These are phyloP conservation scores for Gossypium australe DNA, from an alignment of 345 rosid species.

Conservation along the genomic window DNA sequence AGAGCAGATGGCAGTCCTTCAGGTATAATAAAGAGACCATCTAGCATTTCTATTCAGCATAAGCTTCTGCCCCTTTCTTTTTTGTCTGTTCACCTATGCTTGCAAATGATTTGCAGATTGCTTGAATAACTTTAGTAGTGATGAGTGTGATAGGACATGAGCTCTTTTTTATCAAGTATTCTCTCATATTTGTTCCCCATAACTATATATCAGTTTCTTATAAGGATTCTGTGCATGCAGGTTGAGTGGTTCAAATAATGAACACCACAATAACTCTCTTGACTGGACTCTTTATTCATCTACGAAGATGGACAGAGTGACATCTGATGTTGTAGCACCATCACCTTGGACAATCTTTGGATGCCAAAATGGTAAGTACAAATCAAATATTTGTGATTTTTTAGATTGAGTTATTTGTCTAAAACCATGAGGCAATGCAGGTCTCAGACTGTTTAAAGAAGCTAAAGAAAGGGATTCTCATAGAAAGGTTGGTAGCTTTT, in stretches of 20 bases:
- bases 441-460: conserved; percentile 87
- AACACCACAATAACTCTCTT: conserved; percentile 37
- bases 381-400: conserved; percentile 6
- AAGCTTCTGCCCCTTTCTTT: background rate
- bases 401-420: conserved; percentile 12
- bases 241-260: conserved; percentile 53
- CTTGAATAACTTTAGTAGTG: background rate
- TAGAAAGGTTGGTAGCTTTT: conserved; percentile 51
- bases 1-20: conserved; percentile 65
- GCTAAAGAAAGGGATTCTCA: conserved; percentile 69
- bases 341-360: conserved; percentile 94
- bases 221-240: conserved; percentile 31
- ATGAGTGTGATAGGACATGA: background rate
- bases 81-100: conserved; percentile 2
- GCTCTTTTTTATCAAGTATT: background rate
- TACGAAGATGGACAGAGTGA: conserved; percentile 43
- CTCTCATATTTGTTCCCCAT: background rate
- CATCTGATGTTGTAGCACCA: conserved; percentile 87
- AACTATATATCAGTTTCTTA: conserved; percentile 15
- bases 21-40: conserved; percentile 30
- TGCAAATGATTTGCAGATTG: background rate
- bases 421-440: conserved; percentile 33
- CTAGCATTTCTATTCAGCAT: background rate
- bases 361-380: conserved; percentile 72
- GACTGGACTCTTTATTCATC: conserved; percentile 75